Evolutionary conservation across 1,139 yeast species (phyloP), one percentile per base, ranked within the genome.

Genomic region (Yamadazyma atmosphaerica): DNA sequence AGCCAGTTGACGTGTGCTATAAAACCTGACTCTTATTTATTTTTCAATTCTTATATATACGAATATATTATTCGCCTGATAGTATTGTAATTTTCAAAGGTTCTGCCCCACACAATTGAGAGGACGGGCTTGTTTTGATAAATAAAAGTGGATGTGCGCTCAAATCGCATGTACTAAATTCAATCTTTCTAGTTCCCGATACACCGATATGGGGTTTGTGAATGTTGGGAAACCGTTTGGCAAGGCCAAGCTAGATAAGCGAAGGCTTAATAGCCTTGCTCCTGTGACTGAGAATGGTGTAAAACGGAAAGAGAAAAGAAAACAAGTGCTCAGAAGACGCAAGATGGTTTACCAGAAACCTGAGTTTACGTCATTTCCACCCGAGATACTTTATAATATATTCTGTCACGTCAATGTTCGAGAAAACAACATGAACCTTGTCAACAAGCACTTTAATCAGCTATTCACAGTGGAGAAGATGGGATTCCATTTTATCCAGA

Each of bases 161-260:
- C n/a, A n/a, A n/a, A n/a, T n/a, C n/a, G n/a, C n/a, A n/a, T n/a
- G n/a, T n/a, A n/a, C n/a, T n/a, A n/a, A n/a, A n/a, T n/a, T n/a
- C n/a, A n/a, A n/a, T n/a, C n/a, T n/a, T n/a, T n/a, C n/a, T n/a
- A n/a, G n/a, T n/a, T n/a, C n/a, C n/a, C n/a, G n/a, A n/a, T n/a
- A n/a, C n/a, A n/a, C n/a, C n/a, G 9, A 9, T 5, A 63, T 64
- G 71, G 69, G 70, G 32, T 64, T 64, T 39, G 52, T 64, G 28
- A 47, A 48, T 25, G 61, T 63, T 17, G 69, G 68, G 8, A 60
- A 46, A 38, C 40, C 50, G 4, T 26, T 12, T 13, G 10, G 8
- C 4, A 5, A 26, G 15, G 5, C 3, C 16, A 26, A 26, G 16
- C 5, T 6, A 14, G 8, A 13, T 5, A 26, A 26, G 16, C n/a